phyloP scores from a whole-genome alignment of 768 basidiomycete genomes.

The Hydnum rufescens region DNA sequence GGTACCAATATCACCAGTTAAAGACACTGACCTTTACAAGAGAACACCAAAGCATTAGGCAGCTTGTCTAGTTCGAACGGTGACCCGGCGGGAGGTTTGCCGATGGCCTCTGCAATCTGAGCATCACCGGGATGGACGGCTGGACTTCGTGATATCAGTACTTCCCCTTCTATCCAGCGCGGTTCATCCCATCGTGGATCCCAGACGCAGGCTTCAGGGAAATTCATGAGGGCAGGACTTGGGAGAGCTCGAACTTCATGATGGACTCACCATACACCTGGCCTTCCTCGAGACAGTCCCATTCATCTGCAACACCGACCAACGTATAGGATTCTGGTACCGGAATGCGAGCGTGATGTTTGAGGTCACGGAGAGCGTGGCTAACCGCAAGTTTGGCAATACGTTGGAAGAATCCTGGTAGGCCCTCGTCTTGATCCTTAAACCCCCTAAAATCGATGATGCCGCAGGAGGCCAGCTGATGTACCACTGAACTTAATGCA shows the following conservation, averaged over 20 bases:
- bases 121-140: slow-evolving; percentile 37
- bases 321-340: slow-evolving; percentile 48
- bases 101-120: slow-evolving; percentile 30
- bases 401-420: slow-evolving; percentile 28
- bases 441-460: slow-evolving; percentile 23
- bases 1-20: not conserved
- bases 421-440: slow-evolving; percentile 11
- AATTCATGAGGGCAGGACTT: not conserved
- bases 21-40: slow-evolving; percentile 40
- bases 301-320: slow-evolving; percentile 72
- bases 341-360: slow-evolving; percentile 53
- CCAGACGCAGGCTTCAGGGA: slow-evolving; percentile 6
- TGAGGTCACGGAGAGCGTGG: slow-evolving; percentile 50
- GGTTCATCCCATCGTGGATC: slow-evolving; percentile 28
- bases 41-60: slow-evolving; percentile 41
- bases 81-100: slow-evolving; percentile 31
- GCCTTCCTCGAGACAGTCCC: slow-evolving; percentile 33
- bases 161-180: slow-evolving; percentile 33
- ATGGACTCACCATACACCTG: slow-evolving; percentile 40
- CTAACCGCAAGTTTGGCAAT: slow-evolving; percentile 42
- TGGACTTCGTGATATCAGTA: slow-evolving; percentile 42
- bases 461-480: slow-evolving; percentile 32
- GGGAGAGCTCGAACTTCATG: not conserved
- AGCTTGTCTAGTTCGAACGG: slow-evolving; percentile 30
- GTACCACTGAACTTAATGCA: slow-evolving; percentile 21